A percentile compares a stretch with the other conserved stretches of the same genome.
phyloP scores from a whole-genome alignment of 139 green algal genomes.

The Dunaliella primolecta region DNA sequence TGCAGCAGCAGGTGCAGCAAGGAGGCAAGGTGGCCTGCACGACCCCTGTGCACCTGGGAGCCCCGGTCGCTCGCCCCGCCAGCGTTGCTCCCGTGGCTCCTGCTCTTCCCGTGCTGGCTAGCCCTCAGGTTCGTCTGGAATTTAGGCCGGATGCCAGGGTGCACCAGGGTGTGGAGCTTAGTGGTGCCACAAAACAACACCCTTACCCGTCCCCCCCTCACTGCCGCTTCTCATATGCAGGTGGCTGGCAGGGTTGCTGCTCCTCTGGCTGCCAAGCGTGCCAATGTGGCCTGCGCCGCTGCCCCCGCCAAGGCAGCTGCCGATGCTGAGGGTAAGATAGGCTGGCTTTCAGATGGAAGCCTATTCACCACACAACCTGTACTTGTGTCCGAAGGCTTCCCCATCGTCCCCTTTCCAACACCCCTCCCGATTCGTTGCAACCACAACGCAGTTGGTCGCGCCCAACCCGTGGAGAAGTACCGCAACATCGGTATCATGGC shows the following conservation, averaged over 20 bases:
- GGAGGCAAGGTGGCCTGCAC: neutral
- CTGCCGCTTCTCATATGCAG: neutral
- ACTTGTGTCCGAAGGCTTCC: no score
- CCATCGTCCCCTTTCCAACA: no score
- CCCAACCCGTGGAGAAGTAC: constrained; percentile 61
- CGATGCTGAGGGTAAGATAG: neutral
- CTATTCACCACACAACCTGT: no score
- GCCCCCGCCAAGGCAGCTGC: neutral
- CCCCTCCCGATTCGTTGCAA: no score
- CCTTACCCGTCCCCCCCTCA: no score
- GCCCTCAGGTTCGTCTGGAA: neutral
- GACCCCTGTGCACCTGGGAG: neutral
- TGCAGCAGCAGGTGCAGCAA: neutral
- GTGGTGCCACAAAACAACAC: no score
- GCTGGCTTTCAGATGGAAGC: no score
- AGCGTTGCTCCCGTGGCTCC: neutral
- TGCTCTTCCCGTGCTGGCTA: neutral
- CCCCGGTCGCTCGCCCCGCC: no score
- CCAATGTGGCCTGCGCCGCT: neutral
- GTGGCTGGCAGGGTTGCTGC: neutral
- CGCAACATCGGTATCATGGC: constrained; percentile 99
- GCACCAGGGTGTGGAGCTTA: no score
- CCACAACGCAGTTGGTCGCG: no score
- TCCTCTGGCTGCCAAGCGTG: neutral
- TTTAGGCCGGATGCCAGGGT: no score